Evolutionary conservation across 352 stramenopile genomes (phyloP).

Genomic region (Globisporangium parvum): DNA sequence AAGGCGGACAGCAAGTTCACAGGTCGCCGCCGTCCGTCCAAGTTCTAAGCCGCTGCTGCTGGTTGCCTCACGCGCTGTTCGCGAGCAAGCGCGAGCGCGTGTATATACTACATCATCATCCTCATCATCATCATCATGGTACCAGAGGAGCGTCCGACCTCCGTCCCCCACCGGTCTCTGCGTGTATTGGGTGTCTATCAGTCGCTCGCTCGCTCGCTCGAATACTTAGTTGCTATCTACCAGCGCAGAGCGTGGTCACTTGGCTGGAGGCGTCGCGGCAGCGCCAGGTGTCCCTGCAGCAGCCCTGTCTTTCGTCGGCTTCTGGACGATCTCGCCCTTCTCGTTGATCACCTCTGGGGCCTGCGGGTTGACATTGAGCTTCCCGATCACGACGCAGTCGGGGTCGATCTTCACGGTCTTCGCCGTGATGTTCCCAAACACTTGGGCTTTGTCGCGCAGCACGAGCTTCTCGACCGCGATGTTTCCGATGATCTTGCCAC

Average conservation of each 20-base stretch:
- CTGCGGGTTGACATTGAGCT: conserved; percentile 85
- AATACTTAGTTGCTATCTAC: background rate
- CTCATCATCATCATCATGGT: conserved; percentile 12
- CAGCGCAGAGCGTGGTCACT: background rate
- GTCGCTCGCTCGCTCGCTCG: background rate
- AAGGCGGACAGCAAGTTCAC: conserved; percentile 98
- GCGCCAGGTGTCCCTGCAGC: background rate
- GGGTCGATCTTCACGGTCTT: conserved; percentile 88
- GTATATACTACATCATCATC: conserved; percentile 63
- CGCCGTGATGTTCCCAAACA: conserved; percentile 88
- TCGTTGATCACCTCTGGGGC: conserved; percentile 80
- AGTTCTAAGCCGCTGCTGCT: conserved; percentile 83
- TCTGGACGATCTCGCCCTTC: conserved; percentile 72
- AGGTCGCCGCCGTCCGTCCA: conserved; percentile 90
- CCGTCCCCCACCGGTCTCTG: no score
- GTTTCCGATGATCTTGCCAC: conserved; percentile 84
- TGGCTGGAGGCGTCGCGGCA: background rate
- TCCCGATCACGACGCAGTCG: conserved; percentile 79
- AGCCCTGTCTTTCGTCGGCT: conserved; percentile 5
- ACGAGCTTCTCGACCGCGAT: conserved; percentile 82
- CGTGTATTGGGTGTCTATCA: conserved; percentile 8
- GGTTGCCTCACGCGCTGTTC: background rate
- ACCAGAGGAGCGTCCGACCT: background rate
- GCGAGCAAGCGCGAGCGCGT: conserved; percentile 7
- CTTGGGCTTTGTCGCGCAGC: conserved; percentile 76